Base-by-base conservation (phyloP, 805 yeast species). In the Yamadazyma nakazawae region DNA sequence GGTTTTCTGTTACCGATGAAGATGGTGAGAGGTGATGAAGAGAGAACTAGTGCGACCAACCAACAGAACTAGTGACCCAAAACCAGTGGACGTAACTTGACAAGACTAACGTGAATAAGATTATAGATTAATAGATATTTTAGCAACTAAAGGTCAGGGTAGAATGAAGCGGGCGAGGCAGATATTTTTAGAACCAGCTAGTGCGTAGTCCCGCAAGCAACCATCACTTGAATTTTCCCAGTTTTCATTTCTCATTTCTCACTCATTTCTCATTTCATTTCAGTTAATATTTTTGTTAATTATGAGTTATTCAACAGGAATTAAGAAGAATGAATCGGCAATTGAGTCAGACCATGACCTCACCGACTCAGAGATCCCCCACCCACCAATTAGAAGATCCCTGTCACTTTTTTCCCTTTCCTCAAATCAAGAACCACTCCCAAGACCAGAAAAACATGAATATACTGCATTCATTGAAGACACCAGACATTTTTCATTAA, bases 401-500 rank as follows among this genome's bases (percentile, higher is more conserved):
- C 72, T 84, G 14, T 80, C 85, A 54, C 48, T 79, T 64, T 60
- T 75, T 52, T 70, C 75, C 34, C 69, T 85, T 54, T 66, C 81
- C 59, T 68, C 82, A 51, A 66, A 66, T 48, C 70, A 69, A 51
- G 84, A 81, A 5, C 56, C 56, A 17, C 70, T 85, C 54, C 91
- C 89, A 10, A 84, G 87, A 38, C 92, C 94, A 9, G 88, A 85
- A 58, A 82, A 82, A 48, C 74, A 75, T 14, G 96, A 92, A 63
- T 84, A 88, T 58, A 75, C 78, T 50, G 88, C 84, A 39, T 90
- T 91, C 62, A 83, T 90, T 45, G 79, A 82, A 34, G 98, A 92
- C 66, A 77, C 77, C 40, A 78, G 96, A 60, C 97, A 92, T 63
- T 84, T 92, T 54, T 84, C 91, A 47, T 80, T 94, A 79, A 70